A percentile compares a stretch with the other conserved stretches of the same genome.
Conservation (phyloP, 176 grass and related monocot genomes). For the Alopecurus myosuroides region DNA sequence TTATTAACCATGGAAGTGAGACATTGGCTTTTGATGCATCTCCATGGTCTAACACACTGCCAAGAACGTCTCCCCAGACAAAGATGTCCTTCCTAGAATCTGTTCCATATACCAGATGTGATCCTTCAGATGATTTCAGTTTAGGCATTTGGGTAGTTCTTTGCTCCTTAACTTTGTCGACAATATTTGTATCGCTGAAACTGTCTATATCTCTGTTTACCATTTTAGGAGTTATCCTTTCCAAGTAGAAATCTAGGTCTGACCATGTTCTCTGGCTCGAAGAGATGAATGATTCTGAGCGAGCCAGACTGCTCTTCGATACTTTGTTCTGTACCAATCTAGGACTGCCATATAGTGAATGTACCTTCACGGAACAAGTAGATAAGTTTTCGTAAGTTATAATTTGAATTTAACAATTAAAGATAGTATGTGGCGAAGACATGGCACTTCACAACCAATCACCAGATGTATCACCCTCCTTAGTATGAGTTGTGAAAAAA, state of each 20-base stretch:
- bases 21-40: slow-evolving; percentile 39
- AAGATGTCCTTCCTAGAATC: slow-evolving; percentile 83
- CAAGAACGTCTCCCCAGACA: slow-evolving; percentile 70
- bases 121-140: slow-evolving; percentile 34
- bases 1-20: slow-evolving; percentile 78
- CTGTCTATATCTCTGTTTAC: slow-evolving; percentile 36
- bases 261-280: slow-evolving; percentile 62
- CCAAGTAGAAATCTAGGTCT: slow-evolving; percentile 74
- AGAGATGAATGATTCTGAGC: slow-evolving; percentile 69
- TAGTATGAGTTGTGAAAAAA: not conserved
- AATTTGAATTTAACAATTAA: slow-evolving; percentile 22
- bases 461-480: not conserved
- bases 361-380: slow-evolving; percentile 52
- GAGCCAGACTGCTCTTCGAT: slow-evolving; percentile 48
- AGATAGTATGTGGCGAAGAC: not conserved
- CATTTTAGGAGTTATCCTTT: slow-evolving; percentile 63
- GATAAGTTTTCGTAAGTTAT: slow-evolving; percentile 2
- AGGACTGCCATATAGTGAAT: slow-evolving; percentile 84
- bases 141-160: slow-evolving; percentile 45
- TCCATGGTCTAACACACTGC: slow-evolving; percentile 36
- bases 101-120: slow-evolving; percentile 29
- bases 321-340: slow-evolving; percentile 50
- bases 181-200: slow-evolving; percentile 32
- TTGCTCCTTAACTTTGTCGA: slow-evolving; percentile 36
- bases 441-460: slow-evolving; percentile 8